Evolutionary conservation across 2,329 filamentous ascomycete species (phyloP), one percentile per base, ranked within the genome.

Genomic region (Talaromyces pinophilus): DNA sequence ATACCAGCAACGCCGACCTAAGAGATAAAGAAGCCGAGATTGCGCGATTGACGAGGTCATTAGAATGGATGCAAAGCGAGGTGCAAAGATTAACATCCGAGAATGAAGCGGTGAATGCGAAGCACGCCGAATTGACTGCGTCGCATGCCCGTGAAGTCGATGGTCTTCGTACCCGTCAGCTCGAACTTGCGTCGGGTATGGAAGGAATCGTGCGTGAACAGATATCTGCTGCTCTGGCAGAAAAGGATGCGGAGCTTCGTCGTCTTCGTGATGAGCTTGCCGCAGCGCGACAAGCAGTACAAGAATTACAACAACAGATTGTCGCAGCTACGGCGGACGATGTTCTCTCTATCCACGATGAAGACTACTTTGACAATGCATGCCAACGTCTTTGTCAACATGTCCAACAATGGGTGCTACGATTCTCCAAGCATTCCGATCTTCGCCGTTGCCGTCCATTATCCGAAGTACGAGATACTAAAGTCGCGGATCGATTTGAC

Each of bases 371-470:
- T 75, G 93, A 97, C 74, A 88, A 88, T 73, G 91, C 93, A 50
- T 99, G 95, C 77, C 93, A 97, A 78, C 91, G 96, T 78, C 88
- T 99, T 54, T 99, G 93, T 80, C 91, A 94, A 72, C 93, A 97
- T 76, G 92, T 97, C 50, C 93, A 97, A 78, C 93, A 97, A 81
- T 99, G 95, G 95, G 93, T 99, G 61, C 82, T 97, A 71, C 92
- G 95, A 74, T 99, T 99, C 83, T 97, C 93, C 72, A 98, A 98
- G 78, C 95, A 96, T 80, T 98, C 93, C 59, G 94, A 98, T 79
- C 92, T 93, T 82, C 90, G 92, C 72, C 87, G 92, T 66, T 97
- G 93, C 77, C 91, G 92, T 66, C 81, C 92, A 50, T 93, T 93
- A 11, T 88, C 84, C 68, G 92, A 97, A 76, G 88, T 99, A 74